Conservation (phyloP, 2,329 filamentous ascomycete genomes). For the Raffaelea arxii region DNA sequence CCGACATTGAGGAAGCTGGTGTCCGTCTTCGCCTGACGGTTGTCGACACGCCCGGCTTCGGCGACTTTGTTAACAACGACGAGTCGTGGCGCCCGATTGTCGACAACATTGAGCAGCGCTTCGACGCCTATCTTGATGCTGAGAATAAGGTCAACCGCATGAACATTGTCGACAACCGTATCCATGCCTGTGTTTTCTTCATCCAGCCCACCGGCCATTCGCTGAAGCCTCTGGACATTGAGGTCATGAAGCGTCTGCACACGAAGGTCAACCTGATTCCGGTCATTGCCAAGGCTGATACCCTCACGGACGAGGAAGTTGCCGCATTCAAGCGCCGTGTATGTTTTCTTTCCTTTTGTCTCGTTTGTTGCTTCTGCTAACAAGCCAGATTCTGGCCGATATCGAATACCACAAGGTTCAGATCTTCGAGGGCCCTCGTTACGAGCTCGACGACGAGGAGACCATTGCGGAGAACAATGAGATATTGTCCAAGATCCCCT, state of each 20-base stretch:
- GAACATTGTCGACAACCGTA: slow-evolving; percentile 98
- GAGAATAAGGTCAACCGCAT: slow-evolving; percentile 97
- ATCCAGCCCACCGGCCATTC: slow-evolving; percentile 98
- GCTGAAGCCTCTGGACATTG: slow-evolving; percentile 95
- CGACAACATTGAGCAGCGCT: slow-evolving; percentile 99
- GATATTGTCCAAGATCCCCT: slow-evolving; percentile 99
- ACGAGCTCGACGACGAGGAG: slow-evolving; percentile 97
- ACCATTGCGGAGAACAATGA: slow-evolving; percentile 94
- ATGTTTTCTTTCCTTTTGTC: not conserved
- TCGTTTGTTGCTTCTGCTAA: not conserved
- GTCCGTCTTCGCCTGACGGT: slow-evolving; percentile 93
- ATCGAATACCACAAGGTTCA: slow-evolving; percentile 99
- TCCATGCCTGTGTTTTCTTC: slow-evolving; percentile 98
- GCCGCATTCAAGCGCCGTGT: slow-evolving; percentile 93
- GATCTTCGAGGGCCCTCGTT: slow-evolving; percentile 95
- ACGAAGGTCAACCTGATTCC: slow-evolving; percentile 97
- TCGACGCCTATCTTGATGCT: slow-evolving; percentile 99
- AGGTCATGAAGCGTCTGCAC: slow-evolving; percentile 99
- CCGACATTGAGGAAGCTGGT: slow-evolving; percentile 96
- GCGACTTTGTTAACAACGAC: slow-evolving; percentile 99
- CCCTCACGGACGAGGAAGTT: slow-evolving; percentile 84
- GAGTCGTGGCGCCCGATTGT: slow-evolving; percentile 99
- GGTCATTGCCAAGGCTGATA: slow-evolving; percentile 97
- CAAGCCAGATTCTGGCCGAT: slow-evolving; percentile 65
- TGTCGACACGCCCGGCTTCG: slow-evolving; percentile 95